phyloP scores from a whole-genome alignment of 2,329 filamentous ascomycete species.

The Tolypocladium nubicola region DNA sequence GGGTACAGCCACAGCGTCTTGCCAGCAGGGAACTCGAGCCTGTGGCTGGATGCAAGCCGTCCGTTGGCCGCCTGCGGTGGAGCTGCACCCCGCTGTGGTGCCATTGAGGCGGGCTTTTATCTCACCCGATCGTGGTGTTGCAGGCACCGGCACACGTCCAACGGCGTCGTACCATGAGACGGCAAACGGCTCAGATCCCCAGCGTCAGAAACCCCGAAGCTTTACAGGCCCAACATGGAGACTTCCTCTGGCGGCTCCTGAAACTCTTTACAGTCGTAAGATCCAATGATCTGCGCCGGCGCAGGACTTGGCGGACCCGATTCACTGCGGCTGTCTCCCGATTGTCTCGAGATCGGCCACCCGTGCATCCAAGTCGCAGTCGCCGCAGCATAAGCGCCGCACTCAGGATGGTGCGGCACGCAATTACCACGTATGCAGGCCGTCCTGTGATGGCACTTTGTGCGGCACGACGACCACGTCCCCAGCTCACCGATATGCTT shows the following conservation, averaged over 20 bases:
- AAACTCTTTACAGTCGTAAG: background rate
- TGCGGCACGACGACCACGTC: background rate
- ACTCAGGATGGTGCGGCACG: background rate
- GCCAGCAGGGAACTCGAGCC: background rate
- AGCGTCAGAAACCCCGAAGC: too few species aligned
- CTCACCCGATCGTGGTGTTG: background rate
- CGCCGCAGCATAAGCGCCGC: background rate
- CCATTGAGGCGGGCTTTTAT: background rate
- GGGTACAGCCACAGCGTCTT: background rate
- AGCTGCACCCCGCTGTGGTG: background rate
- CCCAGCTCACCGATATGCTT: constrained; percentile 4
- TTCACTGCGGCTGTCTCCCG: background rate
- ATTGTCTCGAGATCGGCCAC: background rate
- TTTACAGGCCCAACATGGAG: background rate
- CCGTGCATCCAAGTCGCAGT: background rate
- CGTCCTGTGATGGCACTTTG: background rate
- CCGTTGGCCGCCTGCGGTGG: background rate
- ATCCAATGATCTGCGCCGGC: background rate
- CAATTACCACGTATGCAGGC: background rate
- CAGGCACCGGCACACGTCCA: background rate
- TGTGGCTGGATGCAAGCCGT: background rate
- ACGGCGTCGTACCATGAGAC: background rate
- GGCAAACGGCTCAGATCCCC: background rate
- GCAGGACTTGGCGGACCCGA: background rate
- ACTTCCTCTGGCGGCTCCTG: background rate